These are phyloP conservation scores for Buddleja alternifolia DNA, from an alignment of 257 asterid species.

Conservation along the genomic window DNA sequence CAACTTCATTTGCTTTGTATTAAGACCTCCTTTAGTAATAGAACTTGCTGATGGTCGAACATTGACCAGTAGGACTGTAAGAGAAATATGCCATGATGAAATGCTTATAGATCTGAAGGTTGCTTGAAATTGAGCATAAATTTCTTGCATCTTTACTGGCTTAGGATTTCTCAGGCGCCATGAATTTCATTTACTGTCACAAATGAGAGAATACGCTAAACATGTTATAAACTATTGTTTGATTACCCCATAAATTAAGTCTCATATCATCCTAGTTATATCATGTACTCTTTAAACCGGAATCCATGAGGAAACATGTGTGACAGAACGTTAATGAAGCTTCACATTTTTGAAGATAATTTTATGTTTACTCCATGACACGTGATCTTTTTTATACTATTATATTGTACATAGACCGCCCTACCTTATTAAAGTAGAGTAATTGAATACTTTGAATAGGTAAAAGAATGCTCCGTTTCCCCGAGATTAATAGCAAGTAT, in stretches of 20 bases:
- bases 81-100: not conserved
- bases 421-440: not conserved
- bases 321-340: not conserved
- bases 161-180: not conserved
- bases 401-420: not conserved
- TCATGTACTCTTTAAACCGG: not conserved
- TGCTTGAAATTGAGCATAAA: not conserved
- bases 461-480: constrained; percentile 2
- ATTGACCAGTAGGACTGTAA: not conserved
- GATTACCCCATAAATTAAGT: not conserved
- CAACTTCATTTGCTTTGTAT: not conserved
- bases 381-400: not conserved
- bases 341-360: not conserved
- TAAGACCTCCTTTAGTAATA: not conserved
- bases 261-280: not conserved
- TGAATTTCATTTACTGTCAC: not conserved
- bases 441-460: not conserved
- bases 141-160: not conserved
- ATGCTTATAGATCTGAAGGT: not conserved
- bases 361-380: not conserved
- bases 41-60: constrained; percentile 1
- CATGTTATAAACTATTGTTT: not conserved
- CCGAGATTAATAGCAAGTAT: not conserved
- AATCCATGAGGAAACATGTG: not conserved
- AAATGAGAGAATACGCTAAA: not conserved